phyloP scores from a whole-genome alignment of 306 rosid genomes.

The Sindora glabra region DNA sequence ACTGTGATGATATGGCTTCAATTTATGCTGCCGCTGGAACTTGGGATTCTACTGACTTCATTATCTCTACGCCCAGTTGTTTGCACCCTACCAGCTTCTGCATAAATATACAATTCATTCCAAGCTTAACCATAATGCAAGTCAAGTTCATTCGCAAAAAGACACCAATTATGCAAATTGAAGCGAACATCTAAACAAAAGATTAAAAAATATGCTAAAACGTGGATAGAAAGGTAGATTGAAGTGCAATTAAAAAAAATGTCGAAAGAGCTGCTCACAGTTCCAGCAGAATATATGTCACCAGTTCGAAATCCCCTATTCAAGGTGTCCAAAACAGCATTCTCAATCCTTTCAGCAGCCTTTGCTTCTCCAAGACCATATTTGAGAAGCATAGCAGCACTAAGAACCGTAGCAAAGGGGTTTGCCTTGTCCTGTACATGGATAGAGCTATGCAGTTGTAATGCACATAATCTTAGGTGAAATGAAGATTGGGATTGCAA shows the following conservation, averaged over 20 bases:
- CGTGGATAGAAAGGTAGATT: not conserved
- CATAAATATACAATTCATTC: not conserved
- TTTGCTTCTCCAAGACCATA: slow-evolving; percentile 77
- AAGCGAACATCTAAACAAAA: not conserved
- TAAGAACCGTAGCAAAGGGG: slow-evolving; percentile 88
- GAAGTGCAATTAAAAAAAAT: not conserved
- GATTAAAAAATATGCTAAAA: not conserved
- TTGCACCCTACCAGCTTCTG: slow-evolving; percentile 90
- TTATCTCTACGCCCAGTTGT: slow-evolving; percentile 72
- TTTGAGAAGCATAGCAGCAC: slow-evolving; percentile 91
- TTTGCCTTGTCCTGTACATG: slow-evolving; percentile 81
- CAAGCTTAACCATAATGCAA: not conserved
- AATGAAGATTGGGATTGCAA: not conserved
- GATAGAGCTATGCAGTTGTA: slow-evolving; percentile 1
- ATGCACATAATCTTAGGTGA: not conserved
- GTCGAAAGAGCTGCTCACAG: slow-evolving; percentile 32
- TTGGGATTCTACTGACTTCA: slow-evolving; percentile 59
- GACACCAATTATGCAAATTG: too few species aligned
- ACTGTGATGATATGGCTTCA: not conserved
- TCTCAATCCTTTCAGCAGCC: slow-evolving; percentile 82
- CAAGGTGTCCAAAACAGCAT: slow-evolving; percentile 71
- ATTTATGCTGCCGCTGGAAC: slow-evolving; percentile 37
- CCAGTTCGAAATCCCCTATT: slow-evolving; percentile 77
- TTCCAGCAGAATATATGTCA: slow-evolving; percentile 76
- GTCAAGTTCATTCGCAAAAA: not conserved